Base-by-base conservation (phyloP, 2,329 filamentous ascomycete species). In the Scopulariopsis brevicaulis region DNA sequence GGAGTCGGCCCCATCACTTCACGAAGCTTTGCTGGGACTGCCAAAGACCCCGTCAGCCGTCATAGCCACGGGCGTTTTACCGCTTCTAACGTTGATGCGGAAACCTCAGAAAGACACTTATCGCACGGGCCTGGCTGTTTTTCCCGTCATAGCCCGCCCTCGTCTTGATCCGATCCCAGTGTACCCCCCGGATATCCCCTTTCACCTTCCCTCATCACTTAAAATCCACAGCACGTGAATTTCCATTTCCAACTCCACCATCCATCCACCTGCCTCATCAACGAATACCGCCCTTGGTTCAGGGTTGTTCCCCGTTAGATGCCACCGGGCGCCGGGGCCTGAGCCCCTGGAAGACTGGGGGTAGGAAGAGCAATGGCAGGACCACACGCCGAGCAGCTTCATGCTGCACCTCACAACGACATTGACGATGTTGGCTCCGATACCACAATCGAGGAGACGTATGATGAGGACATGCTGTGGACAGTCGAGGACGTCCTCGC, bases 401-500 rank as follows among this genome's bases (percentile, higher is more conserved):
- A 20, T 8, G 46, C 46, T 24, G 46, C 46, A 11, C 8, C 46
- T 50, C 5, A 8, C 11, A 22, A 50, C 43, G 8, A 22, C 8
- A 62, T 65, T 15, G 69, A 73, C 35, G 62, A 60, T n/a, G 58
- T 65, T 20, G 71, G 68, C 4, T 24, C 71, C 28, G 63, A 67
- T 3, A 74, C 72, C 11, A 70, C 71, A 3, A 60, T 68, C 12
- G 65, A 66, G 15, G 66, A 68, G 22, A 63, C 64, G 7, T 56
- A 62, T 43, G 73, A 75, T 3, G 66, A 71, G 11, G 70, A 75
- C 18, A 67, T 73, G 5, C 76, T 78, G 60, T 84, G 77, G 66
- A 65, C 70, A 6, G 75, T 85, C 6, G 76, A 80, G 48, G 68
- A 69, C 12, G 76, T 86, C 48, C 69, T 84, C 6, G 75, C 76